These are phyloP conservation scores for Sugiyamaella floridensis DNA, from an alignment of 805 yeast species.

Conservation along the genomic window DNA sequence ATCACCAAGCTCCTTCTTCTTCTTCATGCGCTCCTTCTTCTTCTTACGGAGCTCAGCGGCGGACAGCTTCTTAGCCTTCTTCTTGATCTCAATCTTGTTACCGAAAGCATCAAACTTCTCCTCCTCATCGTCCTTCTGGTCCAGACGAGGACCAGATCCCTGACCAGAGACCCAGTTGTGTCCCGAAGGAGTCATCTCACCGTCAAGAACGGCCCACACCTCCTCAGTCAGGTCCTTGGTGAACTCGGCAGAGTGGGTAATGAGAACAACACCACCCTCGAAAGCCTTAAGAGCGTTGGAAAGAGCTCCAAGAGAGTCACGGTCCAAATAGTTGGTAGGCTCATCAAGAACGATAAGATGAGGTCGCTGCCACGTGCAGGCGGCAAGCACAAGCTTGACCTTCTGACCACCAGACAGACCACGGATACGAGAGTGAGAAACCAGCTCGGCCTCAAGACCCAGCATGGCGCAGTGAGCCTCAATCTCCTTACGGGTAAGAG, in stretches of 20 bases:
- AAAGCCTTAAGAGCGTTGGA: slow-evolving; percentile 97
- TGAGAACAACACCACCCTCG: slow-evolving; percentile 99
- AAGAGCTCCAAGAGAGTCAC: slow-evolving; percentile 99
- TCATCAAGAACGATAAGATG: slow-evolving; percentile 98
- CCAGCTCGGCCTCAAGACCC: slow-evolving; percentile 98
- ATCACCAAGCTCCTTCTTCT: slow-evolving; percentile 99
- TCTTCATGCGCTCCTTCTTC: slow-evolving; percentile 99
- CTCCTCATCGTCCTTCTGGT: slow-evolving; percentile 91
- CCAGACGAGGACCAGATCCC: slow-evolving; percentile 99
- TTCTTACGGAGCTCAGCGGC: slow-evolving; percentile 99
- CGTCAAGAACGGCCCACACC: slow-evolving; percentile 99
- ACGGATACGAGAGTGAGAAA: slow-evolving; percentile 99
- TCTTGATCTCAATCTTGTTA: slow-evolving; percentile 94
- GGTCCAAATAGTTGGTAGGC: slow-evolving; percentile 98
- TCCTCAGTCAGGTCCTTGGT: slow-evolving; percentile 99
- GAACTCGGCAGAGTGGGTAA: slow-evolving; percentile 99
- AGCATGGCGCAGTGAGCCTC: slow-evolving; percentile 98
- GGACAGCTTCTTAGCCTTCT: slow-evolving; percentile 96
- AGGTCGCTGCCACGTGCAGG: slow-evolving; percentile 99
- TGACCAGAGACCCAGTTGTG: slow-evolving; percentile 99
- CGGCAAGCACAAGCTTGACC: slow-evolving; percentile 99
- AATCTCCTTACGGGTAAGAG: slow-evolving; percentile 99
- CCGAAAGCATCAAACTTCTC: slow-evolving; percentile 99
- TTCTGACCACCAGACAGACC: slow-evolving; percentile 99
- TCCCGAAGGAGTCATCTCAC: slow-evolving; percentile 99